Percentiles rank a stretch among this genome's conserved stretches.
phyloP scores from a whole-genome alignment of 2,329 filamentous ascomycete genomes.

The Alternaria incomplexa region DNA sequence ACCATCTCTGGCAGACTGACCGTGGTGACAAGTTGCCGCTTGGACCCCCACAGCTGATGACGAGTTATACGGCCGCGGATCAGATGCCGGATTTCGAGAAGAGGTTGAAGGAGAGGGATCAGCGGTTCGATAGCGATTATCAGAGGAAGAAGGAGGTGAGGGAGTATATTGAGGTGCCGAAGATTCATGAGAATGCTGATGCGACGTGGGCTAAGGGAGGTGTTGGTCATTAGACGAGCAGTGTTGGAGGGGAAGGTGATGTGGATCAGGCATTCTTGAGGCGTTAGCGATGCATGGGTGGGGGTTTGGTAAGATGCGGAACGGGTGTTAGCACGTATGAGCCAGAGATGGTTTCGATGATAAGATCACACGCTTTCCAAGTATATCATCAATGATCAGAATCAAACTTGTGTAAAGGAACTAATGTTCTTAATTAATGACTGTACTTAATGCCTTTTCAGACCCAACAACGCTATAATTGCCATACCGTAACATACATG shows the following conservation, averaged over 20 bases:
- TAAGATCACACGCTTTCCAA: too few relatives aligned
- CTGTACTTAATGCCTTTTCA: too few relatives aligned
- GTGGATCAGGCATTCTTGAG: background rate
- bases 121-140: conserved; percentile 60
- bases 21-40: conserved; percentile 69
- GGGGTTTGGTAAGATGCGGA: too few relatives aligned
- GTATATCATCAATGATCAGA: too few relatives aligned
- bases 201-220: conserved; percentile 52
- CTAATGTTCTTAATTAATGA: too few relatives aligned
- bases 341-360: too few relatives aligned
- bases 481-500: too few relatives aligned
- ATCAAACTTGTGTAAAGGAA: too few relatives aligned
- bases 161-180: conserved; percentile 58
- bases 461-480: too few relatives aligned
- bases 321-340: too few relatives aligned
- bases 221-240: conserved; percentile 12
- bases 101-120: conserved; percentile 59
- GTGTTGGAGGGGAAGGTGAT: background rate
- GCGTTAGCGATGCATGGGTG: background rate
- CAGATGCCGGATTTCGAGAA: conserved; percentile 56
- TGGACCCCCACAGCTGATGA: conserved; percentile 68
- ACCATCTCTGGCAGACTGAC: conserved; percentile 87
- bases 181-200: conserved; percentile 57
- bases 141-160: conserved; percentile 61
- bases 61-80: conserved; percentile 61